phyloP scores from a whole-genome alignment of 1,284 basidiomycete species.

The Sparassis latifolia region DNA sequence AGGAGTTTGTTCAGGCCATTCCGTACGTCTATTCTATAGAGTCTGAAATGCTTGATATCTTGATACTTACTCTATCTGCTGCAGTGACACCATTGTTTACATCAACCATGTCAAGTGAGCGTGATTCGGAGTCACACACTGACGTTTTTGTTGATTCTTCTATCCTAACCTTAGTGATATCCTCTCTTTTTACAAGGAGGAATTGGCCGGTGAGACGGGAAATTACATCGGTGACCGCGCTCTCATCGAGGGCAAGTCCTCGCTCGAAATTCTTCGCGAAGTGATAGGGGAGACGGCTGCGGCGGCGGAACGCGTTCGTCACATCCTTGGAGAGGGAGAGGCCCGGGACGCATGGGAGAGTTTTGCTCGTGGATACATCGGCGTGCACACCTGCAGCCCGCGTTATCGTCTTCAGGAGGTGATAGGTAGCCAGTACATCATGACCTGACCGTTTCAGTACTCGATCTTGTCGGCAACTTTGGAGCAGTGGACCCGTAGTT shows the following conservation, averaged over 20 bases:
- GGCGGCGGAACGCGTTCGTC: conserved; percentile 3
- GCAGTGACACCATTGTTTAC: neutral
- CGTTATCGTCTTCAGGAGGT: conserved; percentile 13
- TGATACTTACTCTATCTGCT: neutral
- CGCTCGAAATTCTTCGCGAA: neutral
- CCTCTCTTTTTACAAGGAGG: conserved; percentile 18
- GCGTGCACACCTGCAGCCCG: conserved; percentile 8
- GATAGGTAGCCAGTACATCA: conserved; percentile 3
- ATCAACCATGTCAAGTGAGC: conserved; percentile 6
- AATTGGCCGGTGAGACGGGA: neutral
- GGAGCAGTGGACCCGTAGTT: no score
- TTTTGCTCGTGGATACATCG: conserved; percentile 10
- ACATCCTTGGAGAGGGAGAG: conserved; percentile 5
- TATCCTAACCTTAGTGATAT: conserved; percentile 10
- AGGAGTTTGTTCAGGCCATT: conserved; percentile 2
- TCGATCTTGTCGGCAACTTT: no score
- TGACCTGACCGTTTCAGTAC: neutral
- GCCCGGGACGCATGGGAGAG: conserved; percentile 13
- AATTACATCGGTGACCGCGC: conserved; percentile 4
- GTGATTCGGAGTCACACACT: neutral
- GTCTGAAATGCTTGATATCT: neutral
- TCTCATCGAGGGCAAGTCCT: neutral
- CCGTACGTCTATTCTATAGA: conserved; percentile 1
- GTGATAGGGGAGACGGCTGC: conserved; percentile 2
- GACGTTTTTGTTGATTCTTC: neutral